Evolutionary conservation across 2,329 filamentous ascomycete species (phyloP).

Genomic region (Fusarium pseudograminearum): DNA sequence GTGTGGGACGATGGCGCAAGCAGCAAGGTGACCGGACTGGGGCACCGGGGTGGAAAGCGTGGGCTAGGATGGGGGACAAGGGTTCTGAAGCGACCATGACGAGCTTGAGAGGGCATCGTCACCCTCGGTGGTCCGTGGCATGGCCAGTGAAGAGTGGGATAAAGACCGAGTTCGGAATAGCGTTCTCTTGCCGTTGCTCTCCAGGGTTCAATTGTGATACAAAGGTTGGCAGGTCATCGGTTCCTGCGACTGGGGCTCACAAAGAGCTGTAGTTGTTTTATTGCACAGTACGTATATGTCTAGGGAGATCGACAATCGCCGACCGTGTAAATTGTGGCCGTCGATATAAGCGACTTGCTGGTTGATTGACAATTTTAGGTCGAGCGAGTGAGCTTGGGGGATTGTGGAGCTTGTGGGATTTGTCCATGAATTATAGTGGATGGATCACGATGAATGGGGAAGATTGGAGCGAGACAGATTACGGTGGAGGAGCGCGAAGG

Average conservation of each 20-base stretch:
- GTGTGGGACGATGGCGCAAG: slow-evolving; percentile 51
- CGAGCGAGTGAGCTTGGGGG: slow-evolving; percentile 28
- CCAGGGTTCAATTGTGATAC: slow-evolving; percentile 33
- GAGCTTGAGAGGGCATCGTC: slow-evolving; percentile 41
- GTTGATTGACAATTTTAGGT: slow-evolving; percentile 22
- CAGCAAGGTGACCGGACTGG: slow-evolving; percentile 44
- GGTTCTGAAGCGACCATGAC: slow-evolving; percentile 46
- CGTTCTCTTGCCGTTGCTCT: slow-evolving; percentile 21
- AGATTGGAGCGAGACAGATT: slow-evolving; percentile 39
- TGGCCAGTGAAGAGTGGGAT: slow-evolving; percentile 45
- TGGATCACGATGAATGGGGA: slow-evolving; percentile 40
- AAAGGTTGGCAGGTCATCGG: slow-evolving; percentile 6
- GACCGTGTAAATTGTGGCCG: not conserved
- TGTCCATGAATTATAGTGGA: slow-evolving; percentile 43
- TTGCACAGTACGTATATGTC: not conserved
- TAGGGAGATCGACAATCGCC: slow-evolving; percentile 1
- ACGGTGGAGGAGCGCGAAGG: slow-evolving; percentile 31
- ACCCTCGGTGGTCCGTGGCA: slow-evolving; percentile 37
- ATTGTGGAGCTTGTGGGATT: slow-evolving; percentile 44
- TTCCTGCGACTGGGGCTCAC: slow-evolving; percentile 11
- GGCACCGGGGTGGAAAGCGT: slow-evolving; percentile 42
- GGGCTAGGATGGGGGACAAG: slow-evolving; percentile 41
- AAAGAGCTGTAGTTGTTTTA: slow-evolving; percentile 1
- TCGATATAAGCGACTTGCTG: slow-evolving; percentile 26
- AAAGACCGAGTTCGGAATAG: slow-evolving; percentile 35